Evolutionary conservation across 805 yeast species (phyloP).

Genomic region (Starmerella sp.): DNA sequence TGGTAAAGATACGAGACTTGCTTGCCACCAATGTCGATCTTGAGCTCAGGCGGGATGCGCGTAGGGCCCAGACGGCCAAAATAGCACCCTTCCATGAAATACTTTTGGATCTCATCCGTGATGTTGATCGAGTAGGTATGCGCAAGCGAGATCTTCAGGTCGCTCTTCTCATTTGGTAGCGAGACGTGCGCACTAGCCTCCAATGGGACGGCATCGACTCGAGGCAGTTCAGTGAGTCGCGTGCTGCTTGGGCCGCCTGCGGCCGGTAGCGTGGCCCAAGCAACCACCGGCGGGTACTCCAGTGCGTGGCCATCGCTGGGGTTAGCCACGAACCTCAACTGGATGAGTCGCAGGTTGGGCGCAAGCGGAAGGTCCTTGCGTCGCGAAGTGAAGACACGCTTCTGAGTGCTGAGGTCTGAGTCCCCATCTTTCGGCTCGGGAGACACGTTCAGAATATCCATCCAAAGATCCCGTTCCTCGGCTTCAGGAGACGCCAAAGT

Average conservation of each 20-base stretch:
- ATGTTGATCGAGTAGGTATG: conserved; percentile 26
- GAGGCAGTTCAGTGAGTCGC: conserved; percentile 28
- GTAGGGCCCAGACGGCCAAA: conserved; percentile 23
- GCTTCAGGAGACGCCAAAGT: background rate
- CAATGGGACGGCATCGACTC: conserved; percentile 36
- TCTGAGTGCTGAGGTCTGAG: background rate
- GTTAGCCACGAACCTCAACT: conserved; percentile 13
- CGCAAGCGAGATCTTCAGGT: conserved; percentile 36
- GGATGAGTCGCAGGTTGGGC: conserved; percentile 6
- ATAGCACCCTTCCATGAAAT: conserved; percentile 28
- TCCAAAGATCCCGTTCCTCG: background rate
- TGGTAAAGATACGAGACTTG: conserved; percentile 38
- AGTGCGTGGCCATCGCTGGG: conserved; percentile 16
- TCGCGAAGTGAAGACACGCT: conserved; percentile 8
- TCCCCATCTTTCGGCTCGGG: background rate
- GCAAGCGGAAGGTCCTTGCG: conserved; percentile 7
- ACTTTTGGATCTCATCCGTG: conserved; percentile 34
- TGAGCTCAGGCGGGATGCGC: conserved; percentile 33
- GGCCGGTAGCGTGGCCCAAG: conserved; percentile 39
- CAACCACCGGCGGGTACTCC: conserved; percentile 43
- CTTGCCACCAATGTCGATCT: conserved; percentile 32
- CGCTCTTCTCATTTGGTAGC: conserved; percentile 34
- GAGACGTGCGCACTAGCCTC: conserved; percentile 37
- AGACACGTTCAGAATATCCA: conserved; percentile 3
- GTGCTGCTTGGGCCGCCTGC: conserved; percentile 27